A percentile compares a stretch with the other conserved stretches of the same genome.
Conservation (phyloP, 2,329 filamentous ascomycete species). For the Coniella vitis region DNA sequence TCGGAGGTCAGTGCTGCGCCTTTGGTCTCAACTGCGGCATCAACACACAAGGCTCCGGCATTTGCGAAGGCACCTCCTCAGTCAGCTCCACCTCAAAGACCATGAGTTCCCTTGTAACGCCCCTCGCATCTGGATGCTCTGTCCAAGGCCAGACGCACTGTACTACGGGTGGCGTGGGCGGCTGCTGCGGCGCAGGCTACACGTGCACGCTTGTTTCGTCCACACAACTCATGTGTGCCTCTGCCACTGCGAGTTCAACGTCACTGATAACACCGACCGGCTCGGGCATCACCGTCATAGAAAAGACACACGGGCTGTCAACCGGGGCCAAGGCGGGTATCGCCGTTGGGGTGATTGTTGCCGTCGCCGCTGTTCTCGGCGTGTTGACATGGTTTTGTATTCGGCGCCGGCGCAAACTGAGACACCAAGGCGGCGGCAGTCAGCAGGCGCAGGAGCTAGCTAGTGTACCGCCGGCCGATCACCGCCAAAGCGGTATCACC, state of each 20-base stretch:
- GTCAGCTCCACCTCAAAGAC: slow-evolving; percentile 19
- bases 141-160: slow-evolving; percentile 36
- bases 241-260: slow-evolving; percentile 21
- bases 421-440: slow-evolving; percentile 17
- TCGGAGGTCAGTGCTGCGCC: slow-evolving; percentile 24
- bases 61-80: slow-evolving; percentile 24
- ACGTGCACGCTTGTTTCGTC: slow-evolving; percentile 34
- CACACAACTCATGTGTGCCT: slow-evolving; percentile 29
- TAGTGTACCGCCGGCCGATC: slow-evolving; percentile 3
- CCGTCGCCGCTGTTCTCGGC: slow-evolving; percentile 35
- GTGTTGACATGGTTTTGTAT: slow-evolving; percentile 41
- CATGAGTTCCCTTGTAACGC: slow-evolving; percentile 23
- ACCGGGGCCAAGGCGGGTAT: slow-evolving; percentile 50
- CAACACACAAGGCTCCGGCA: slow-evolving; percentile 13
- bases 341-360: slow-evolving; percentile 44
- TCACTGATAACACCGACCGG: slow-evolving; percentile 26
- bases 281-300: slow-evolving; percentile 20
- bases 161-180: slow-evolving; percentile 35
- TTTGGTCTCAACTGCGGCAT: slow-evolving; percentile 37
- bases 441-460: slow-evolving; percentile 11
- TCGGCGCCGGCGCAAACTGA: slow-evolving; percentile 27
- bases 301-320: slow-evolving; percentile 26
- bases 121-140: slow-evolving; percentile 37
- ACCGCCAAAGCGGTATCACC: neutral
- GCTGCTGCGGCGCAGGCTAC: slow-evolving; percentile 42